Base-by-base conservation (phyloP, 2,329 filamentous ascomycete species). In the Colletotrichum graminicola region DNA sequence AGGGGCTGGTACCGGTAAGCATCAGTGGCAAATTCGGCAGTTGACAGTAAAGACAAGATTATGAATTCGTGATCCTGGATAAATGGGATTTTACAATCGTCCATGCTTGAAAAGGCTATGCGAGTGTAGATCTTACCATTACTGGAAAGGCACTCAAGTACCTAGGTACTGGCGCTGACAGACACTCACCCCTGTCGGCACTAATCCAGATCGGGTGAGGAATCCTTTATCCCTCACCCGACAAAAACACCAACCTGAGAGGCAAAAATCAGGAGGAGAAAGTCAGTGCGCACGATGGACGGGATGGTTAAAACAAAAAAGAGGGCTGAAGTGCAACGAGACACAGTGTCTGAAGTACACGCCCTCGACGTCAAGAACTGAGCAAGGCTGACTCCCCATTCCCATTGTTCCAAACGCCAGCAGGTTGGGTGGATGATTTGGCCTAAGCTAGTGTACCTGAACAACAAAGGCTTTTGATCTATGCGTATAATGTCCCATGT, bases 41-140 rank as follows among this genome's bases (percentile, higher is more conserved):
- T 47, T 16, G 21, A 21, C 32, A 29, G 4, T 39, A 23, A 21
- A 18, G 2, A 5, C 8, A 12, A 21, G 18, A 49, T n/a, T 32
- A 29, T 8, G 39, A 69, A 55, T 60, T 66, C 55, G 62, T 57
- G 66, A 16, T 62, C 29, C 21, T 34, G 45, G 32, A 45, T 12
- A 39, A 29, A 69, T 69, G 67, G 67, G 67, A 66, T 69, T 69
- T 36, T 47, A 60, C 16, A 69, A 69, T 55, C 32, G 54, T 54
- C 45, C 34, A 69, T 66, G 45, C 62, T 54, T 12, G n/a, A 60
- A 60, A 21, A 23, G 67, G 54, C 10, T 21, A 18, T 34, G 54
- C 29, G 12, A 66, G 34, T 49, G 67, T 66, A 36, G 39, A 69
- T 69, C 67, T 3, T 51, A 2, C n/a, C 36, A 29, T n/a, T 16